These are phyloP conservation scores for Euryodendron excelsum DNA, from an alignment of 148 eudicot genomes.

Conservation along the genomic window DNA sequence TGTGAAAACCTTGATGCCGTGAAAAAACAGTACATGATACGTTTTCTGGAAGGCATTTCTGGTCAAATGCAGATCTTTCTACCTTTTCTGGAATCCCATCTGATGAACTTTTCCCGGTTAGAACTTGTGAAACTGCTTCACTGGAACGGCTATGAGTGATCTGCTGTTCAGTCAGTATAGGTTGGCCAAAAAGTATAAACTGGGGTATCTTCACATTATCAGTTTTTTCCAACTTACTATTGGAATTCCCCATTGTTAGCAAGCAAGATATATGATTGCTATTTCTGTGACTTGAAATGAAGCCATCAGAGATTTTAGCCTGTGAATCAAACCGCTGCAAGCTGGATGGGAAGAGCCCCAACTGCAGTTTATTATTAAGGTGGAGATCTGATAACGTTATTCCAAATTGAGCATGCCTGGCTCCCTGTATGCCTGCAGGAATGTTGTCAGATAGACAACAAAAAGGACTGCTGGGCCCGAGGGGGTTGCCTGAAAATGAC, in stretches of 20 bases:
- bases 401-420: constrained; percentile 97
- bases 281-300: constrained; percentile 11
- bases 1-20: constrained; percentile 23
- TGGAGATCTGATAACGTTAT: constrained; percentile 63
- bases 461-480: constrained; percentile 47
- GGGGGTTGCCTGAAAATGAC: constrained; percentile 47
- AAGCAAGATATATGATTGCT: constrained; percentile 45
- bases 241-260: constrained; percentile 42
- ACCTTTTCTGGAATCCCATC: constrained; percentile 9
- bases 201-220: constrained; percentile 31
- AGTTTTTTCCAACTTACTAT: constrained; percentile 30
- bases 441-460: constrained; percentile 51
- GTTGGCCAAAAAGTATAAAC: constrained; percentile 66
- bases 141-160: constrained; percentile 36
- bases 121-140: constrained; percentile 21
- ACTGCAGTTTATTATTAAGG: constrained; percentile 55
- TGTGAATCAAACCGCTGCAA: constrained; percentile 29
- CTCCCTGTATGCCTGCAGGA: constrained; percentile 97
- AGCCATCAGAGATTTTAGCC: constrained; percentile 25
- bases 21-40: neutral
- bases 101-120: constrained; percentile 16
- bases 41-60: constrained; percentile 16
- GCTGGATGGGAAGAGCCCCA: constrained; percentile 46
- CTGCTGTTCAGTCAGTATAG: constrained; percentile 64
- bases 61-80: constrained; percentile 8